Percentiles rank a stretch among this genome's conserved stretches.
Conservation (phyloP, 1,284 basidiomycete species). For the Cryptococcus sp. region DNA sequence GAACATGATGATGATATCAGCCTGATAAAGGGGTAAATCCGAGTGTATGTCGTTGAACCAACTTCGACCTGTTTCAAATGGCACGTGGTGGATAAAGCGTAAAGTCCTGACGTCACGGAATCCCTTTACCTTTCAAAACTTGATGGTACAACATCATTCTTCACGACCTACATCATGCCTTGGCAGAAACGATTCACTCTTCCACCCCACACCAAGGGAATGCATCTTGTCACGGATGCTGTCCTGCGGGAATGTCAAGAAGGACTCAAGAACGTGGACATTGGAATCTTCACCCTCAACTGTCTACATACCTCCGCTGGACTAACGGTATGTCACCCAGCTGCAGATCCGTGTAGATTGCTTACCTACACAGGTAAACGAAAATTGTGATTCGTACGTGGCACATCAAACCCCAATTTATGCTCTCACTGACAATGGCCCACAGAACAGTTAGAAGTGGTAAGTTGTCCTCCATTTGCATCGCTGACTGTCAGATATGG, state of each 20-base stretch:
- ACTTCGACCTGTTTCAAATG: neutral
- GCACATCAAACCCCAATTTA: neutral
- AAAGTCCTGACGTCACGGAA: neutral
- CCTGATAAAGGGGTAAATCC: neutral
- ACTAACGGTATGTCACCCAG: slow-evolving; percentile 67
- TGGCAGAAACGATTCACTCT: slow-evolving; percentile 81
- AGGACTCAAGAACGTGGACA: slow-evolving; percentile 68
- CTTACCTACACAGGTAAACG: slow-evolving; percentile 32
- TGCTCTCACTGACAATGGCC: slow-evolving; percentile 2
- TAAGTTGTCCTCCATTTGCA: slow-evolving; percentile 5
- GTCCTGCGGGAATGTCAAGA: slow-evolving; percentile 65
- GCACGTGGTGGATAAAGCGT: neutral
- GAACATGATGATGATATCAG: neutral
- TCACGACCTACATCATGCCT: slow-evolving; percentile 62
- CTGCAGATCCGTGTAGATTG: neutral
- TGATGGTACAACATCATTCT: neutral
- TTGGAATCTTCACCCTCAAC: slow-evolving; percentile 51
- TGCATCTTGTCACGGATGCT: slow-evolving; percentile 82
- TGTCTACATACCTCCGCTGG: slow-evolving; percentile 90
- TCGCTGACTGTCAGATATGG: slow-evolving; percentile 46
- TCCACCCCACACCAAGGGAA: slow-evolving; percentile 51
- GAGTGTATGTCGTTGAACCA: neutral
- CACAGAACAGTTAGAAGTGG: slow-evolving; percentile 26
- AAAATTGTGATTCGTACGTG: slow-evolving; percentile 42
- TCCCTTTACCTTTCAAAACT: neutral